Evolutionary conservation across 345 rosid species (phyloP), one percentile per base, ranked within the genome.

Genomic region (Murraya paniculata): DNA sequence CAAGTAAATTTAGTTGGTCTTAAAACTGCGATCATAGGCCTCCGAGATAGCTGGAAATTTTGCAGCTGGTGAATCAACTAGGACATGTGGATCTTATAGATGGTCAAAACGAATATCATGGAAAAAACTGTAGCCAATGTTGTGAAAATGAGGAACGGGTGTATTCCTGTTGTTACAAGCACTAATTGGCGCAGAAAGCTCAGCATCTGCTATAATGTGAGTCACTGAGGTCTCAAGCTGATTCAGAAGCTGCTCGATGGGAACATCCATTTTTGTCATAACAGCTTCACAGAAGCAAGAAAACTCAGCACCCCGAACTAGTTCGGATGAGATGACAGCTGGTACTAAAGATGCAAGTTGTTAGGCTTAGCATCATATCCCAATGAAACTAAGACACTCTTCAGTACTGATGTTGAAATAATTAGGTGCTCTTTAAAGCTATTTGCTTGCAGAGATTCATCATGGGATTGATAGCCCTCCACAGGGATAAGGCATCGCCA

Each of bases 291-390:
- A 1, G 80, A 90, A 90, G 14, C 84, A 83, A 8, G 84, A 73
- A 79, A 86, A 77, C 75, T 88, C 86, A 0, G 65, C 67, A 10
- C 45, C 65, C 2, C 65, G 33, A 11, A 25, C 65, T 9, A 60
- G 76, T 85, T 71, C 92, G 1, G 89, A 82, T 1, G 91, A 91
- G 73, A 88, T 76, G 30, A 86, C 86, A 80, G 86, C 85, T 8
- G 92, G 91, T 16, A 89, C 53, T 1, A 88, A 72, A 25, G 67
- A 2, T 74, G 68, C 45, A 91, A 71, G 66, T 78, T 81, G 58
- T 33, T 64, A 0, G 93, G 91, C 77, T 78, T 88, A 3, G 77
- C 59, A 24, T 85, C 85, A 13, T 86, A 72, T 50, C 81, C 80
- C 10, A 91, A 30, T 30, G 31, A 30, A 1, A 30, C 33, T 31